Conservation (phyloP, 306 rosid genomes). For the Vicia sativa region DNA sequence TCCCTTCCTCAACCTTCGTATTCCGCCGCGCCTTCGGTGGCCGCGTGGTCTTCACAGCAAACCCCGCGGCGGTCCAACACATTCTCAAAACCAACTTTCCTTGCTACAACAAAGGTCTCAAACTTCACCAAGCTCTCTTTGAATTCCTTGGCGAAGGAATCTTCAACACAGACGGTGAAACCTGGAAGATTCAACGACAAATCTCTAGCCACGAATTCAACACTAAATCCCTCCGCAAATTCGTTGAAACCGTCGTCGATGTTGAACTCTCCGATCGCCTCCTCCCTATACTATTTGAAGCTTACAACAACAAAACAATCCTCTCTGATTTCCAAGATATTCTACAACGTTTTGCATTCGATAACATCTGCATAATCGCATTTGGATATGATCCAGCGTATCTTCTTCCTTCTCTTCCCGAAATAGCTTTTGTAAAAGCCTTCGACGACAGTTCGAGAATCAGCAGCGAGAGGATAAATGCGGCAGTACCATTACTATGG, state of each 20-base stretch:
- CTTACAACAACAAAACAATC: not conserved
- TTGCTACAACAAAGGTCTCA: too few species aligned
- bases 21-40: too few species aligned
- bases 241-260: constrained; percentile 52
- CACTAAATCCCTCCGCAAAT: constrained; percentile 54
- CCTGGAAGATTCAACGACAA: constrained; percentile 69
- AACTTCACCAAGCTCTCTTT: too few species aligned
- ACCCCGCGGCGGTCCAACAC: too few species aligned
- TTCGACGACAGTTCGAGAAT: constrained; percentile 51
- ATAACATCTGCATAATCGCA: too few species aligned
- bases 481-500: constrained; percentile 4
- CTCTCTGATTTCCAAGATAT: too few species aligned
- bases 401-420: constrained; percentile 52
- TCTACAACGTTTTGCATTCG: too few species aligned
- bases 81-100: too few species aligned
- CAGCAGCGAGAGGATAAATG: constrained; percentile 41
- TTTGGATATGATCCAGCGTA: not conserved
- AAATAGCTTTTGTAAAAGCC: constrained; percentile 53
- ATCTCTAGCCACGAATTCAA: constrained; percentile 57
- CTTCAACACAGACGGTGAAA: constrained; percentile 55
- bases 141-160: constrained; percentile 66
- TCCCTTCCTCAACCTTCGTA: too few species aligned
- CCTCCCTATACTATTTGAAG: constrained; percentile 47
- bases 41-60: too few species aligned
- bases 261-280: constrained; percentile 53